phyloP scores from a whole-genome alignment of 768 basidiomycete genomes.

The Suillus sp. region DNA sequence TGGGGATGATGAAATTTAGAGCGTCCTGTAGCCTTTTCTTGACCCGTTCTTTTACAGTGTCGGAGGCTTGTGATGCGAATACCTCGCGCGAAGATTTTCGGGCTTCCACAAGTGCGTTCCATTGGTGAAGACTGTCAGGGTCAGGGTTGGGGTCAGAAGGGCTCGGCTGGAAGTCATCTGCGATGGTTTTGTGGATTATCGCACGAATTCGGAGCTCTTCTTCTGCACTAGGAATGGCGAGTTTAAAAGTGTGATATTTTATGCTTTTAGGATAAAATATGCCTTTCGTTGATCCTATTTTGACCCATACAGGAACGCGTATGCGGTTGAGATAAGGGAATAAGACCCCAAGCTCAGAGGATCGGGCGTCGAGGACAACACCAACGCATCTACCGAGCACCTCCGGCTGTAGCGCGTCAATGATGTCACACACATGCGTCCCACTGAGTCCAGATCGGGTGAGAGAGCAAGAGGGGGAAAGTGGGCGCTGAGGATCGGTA shows the following conservation, averaged over 20 bases:
- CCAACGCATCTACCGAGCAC: background rate
- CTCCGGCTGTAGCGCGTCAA: background rate
- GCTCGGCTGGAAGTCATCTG: background rate
- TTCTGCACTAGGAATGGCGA: background rate
- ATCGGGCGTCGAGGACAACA: background rate
- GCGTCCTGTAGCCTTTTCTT: background rate
- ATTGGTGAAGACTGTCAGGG: background rate
- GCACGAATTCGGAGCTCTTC: background rate
- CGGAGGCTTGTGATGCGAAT: background rate
- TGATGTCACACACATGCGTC: background rate
- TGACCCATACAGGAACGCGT: too few relatives aligned
- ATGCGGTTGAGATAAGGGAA: background rate
- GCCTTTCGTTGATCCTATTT: too few relatives aligned
- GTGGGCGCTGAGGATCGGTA: background rate
- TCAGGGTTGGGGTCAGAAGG: background rate
- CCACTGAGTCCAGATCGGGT: background rate
- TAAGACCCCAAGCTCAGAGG: background rate
- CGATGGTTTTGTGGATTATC: background rate
- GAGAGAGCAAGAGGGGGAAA: too few relatives aligned
- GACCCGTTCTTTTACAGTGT: background rate
- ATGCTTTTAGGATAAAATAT: background rate
- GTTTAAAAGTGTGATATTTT: background rate
- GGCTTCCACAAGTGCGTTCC: background rate
- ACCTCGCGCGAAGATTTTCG: background rate
- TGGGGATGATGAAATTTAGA: background rate